Base-by-base conservation (phyloP, 495 filamentous ascomycete species). In the Trichoderma erinaceum region DNA sequence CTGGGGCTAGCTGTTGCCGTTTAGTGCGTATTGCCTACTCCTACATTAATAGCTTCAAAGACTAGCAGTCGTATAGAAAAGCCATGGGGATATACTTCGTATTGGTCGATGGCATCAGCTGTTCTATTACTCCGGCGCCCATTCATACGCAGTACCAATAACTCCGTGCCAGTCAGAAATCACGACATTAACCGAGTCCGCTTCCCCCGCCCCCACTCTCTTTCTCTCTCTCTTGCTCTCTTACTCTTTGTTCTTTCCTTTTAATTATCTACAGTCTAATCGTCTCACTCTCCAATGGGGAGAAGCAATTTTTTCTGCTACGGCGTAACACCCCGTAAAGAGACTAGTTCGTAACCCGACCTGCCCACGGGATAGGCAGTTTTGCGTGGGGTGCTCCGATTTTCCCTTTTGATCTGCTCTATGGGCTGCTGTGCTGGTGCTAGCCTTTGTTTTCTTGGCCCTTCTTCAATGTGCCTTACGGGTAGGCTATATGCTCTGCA, bases 131-230 rank as follows among this genome's bases (percentile, higher is more conserved):
- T 52, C 48, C 48, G 48, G 48, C 21, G 21, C 18, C 48, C 48
- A 21, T n/a, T n/a, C 48, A 52, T 16, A 52, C 10, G 3, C 18
- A 52, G 35, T 5, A 38, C 35, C 35, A 38, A 38, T 38, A 21
- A 52, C 48, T 52, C 48, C 48, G 48, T 52, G 48, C 48, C 48
- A 52, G 48, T 52, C 18, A n/a, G 21, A 52, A 21, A 18, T 52
- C 16, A 52, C 48, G 48, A 52, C 18, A 52, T 46, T 46, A 46
- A 46, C 43, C 43, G 43, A 46, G 12, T 46, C 12, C 13, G 5
- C 35, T 11, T 46, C 43, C 43, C 43, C 12, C 43, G 4, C 43
- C 18, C 43, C 13, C 18, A 46, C 43, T 46, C 12, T 18, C 43
- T 11, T 18, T 6, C 7, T 48, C 44, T 16, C 12, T n/a, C 13